Evolutionary conservation across 2,329 filamentous ascomycete species (phyloP).

Genomic region (Blastomyces emzantsi): DNA sequence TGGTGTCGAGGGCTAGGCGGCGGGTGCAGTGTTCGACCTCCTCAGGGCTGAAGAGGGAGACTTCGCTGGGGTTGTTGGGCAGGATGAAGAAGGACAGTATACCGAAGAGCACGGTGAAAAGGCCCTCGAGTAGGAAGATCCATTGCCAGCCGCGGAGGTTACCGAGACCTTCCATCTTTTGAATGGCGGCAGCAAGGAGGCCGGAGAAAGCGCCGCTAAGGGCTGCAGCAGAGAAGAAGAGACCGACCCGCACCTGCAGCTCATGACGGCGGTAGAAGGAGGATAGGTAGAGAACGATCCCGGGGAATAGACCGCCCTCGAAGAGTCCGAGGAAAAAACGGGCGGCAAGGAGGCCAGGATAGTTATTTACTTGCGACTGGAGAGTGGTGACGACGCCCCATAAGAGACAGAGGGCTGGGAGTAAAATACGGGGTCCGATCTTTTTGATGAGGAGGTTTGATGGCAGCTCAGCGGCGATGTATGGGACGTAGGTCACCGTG

Average conservation of each 20-base stretch:
- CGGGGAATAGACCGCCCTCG: slow-evolving; percentile 57
- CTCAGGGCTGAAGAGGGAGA: slow-evolving; percentile 32
- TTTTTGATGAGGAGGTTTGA: slow-evolving; percentile 57
- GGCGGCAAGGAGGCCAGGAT: slow-evolving; percentile 51
- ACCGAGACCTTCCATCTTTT: slow-evolving; percentile 34
- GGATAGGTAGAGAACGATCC: slow-evolving; percentile 40
- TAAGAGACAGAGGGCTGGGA: slow-evolving; percentile 47
- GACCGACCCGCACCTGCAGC: slow-evolving; percentile 6
- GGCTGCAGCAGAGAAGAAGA: slow-evolving; percentile 9
- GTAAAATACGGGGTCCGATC: slow-evolving; percentile 51
- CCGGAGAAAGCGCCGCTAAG: slow-evolving; percentile 36
- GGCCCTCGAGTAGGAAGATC: slow-evolving; percentile 42
- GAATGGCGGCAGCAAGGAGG: slow-evolving; percentile 41
- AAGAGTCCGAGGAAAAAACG: slow-evolving; percentile 53
- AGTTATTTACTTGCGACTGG: slow-evolving; percentile 31
- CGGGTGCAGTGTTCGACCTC: slow-evolving; percentile 31
- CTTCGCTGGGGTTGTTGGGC: slow-evolving; percentile 36
- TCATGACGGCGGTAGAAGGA: slow-evolving; percentile 10
- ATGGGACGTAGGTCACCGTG: slow-evolving; percentile 10
- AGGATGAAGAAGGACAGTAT: slow-evolving; percentile 36
- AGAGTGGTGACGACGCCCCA: slow-evolving; percentile 51
- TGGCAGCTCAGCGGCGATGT: slow-evolving; percentile 43
- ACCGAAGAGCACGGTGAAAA: slow-evolving; percentile 37
- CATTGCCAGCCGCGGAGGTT: slow-evolving; percentile 38
- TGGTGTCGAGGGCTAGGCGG: slow-evolving; percentile 22